These are phyloP conservation scores for Cytospora mali DNA, from an alignment of 2,329 filamentous ascomycete species.

Conservation along the genomic window DNA sequence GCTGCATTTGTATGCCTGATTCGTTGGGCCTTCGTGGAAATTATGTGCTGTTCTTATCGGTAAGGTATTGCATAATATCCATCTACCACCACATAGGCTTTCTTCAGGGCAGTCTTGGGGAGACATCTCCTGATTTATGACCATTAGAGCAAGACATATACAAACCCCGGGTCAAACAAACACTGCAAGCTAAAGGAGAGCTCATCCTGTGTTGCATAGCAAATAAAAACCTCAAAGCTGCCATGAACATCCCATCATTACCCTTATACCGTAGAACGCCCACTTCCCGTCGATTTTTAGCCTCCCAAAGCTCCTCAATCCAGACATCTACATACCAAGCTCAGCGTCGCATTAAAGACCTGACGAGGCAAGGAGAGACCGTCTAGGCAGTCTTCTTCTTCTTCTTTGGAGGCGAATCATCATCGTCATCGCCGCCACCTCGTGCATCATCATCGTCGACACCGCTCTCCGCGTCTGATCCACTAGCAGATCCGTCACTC, in stretches of 20 bases:
- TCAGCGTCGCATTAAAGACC: background rate
- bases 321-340: background rate
- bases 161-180: background rate
- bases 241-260: constrained; percentile 5
- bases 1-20: too few species aligned
- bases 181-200: background rate
- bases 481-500: constrained; percentile 74
- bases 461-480: constrained; percentile 66
- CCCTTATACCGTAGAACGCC: constrained; percentile 25
- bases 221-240: constrained; percentile 17
- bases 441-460: constrained; percentile 50
- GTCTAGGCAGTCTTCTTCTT: constrained; percentile 45
- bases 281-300: constrained; percentile 7
- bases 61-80: too few species aligned
- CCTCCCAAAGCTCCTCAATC: constrained; percentile 1
- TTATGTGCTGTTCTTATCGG: background rate
- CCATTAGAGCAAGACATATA: background rate
- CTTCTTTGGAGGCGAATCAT: constrained; percentile 44
- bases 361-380: background rate
- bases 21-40: background rate
- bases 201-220: background rate
- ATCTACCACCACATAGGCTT: background rate
- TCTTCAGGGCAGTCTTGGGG: background rate
- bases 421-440: constrained; percentile 39
- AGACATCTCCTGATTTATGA: background rate